phyloP scores from a whole-genome alignment of 2,329 filamentous ascomycete genomes.

The Arthroderma sp. region DNA sequence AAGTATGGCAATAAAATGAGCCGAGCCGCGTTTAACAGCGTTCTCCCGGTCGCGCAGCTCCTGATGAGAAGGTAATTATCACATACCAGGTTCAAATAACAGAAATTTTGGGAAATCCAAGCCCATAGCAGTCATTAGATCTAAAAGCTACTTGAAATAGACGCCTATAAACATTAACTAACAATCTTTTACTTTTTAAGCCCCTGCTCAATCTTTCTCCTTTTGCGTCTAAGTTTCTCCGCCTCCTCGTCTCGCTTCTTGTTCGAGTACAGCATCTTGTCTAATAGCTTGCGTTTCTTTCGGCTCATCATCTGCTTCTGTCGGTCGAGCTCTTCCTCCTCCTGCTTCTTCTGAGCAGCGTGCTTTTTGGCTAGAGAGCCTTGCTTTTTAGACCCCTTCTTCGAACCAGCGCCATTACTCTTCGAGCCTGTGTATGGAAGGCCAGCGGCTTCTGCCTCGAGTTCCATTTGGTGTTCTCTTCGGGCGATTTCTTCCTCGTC shows the following conservation, averaged over 20 bases:
- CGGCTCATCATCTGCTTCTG: conserved; percentile 97
- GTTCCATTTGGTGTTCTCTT: conserved; percentile 68
- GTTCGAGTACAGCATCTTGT: conserved; percentile 95
- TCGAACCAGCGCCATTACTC: conserved; percentile 38
- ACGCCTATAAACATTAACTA: conserved; percentile 3
- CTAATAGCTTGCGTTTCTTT: conserved; percentile 92
- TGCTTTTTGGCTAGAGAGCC: conserved; percentile 57
- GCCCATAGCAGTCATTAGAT: too few species aligned
- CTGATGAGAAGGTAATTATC: too few species aligned
- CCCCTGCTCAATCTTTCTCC: conserved; percentile 68
- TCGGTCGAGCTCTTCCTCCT: conserved; percentile 78
- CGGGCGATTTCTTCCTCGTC: conserved; percentile 51
- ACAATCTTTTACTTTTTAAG: conserved; percentile 14
- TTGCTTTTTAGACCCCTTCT: conserved; percentile 53
- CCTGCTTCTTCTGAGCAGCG: conserved; percentile 49
- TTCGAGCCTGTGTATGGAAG: conserved; percentile 31
- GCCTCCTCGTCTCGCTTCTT: conserved; percentile 86
- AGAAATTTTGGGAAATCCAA: too few species aligned
- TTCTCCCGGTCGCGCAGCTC: too few species aligned
- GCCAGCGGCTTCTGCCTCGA: conserved; percentile 82
- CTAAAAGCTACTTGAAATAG: too few species aligned
- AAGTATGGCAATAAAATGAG: too few species aligned
- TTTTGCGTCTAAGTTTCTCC: conserved; percentile 74
- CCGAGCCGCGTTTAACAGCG: too few species aligned
- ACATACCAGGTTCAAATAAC: too few species aligned